Evolutionary conservation across 495 filamentous ascomycete species (phyloP).

Genomic region (Pseudomonodictys pantanalensis): DNA sequence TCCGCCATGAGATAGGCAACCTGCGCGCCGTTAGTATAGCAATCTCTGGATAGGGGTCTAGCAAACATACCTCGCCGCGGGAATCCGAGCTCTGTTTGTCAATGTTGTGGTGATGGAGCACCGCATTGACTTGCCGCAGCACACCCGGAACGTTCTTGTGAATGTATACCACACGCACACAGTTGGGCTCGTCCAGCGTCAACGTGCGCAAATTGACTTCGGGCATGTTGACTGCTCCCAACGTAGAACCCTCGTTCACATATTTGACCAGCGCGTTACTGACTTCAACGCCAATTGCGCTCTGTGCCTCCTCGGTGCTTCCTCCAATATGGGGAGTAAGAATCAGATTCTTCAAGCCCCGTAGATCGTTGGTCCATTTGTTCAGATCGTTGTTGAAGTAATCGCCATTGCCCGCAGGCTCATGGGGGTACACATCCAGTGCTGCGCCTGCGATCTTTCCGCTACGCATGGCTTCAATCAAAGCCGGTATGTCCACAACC

Average conservation of each 20-base stretch:
- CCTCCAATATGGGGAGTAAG: conserved; percentile 96
- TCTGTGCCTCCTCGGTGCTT: conserved; percentile 96
- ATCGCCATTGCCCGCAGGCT: conserved; percentile 89
- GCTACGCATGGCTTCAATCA: conserved; percentile 81
- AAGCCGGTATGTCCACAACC: conserved; percentile 89
- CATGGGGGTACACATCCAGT: conserved; percentile 91
- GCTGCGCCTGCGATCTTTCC: conserved; percentile 93
- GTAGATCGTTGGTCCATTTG: conserved; percentile 80
- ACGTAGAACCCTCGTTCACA: conserved; percentile 86
- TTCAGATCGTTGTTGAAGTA: conserved; percentile 90
- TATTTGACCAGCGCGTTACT: conserved; percentile 81
- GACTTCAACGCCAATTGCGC: conserved; percentile 94
- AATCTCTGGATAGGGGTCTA: conserved; percentile 28
- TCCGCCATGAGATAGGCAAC: conserved; percentile 98
- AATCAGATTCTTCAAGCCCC: conserved; percentile 85
- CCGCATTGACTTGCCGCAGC: conserved; percentile 86
- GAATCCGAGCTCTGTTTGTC: conserved; percentile 98
- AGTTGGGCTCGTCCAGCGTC: conserved; percentile 81
- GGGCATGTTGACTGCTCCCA: conserved; percentile 92
- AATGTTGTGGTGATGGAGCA: conserved; percentile 92
- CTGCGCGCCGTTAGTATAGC: conserved; percentile 29
- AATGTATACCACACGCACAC: conserved; percentile 91
- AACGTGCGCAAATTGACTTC: conserved; percentile 85
- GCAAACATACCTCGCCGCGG: conserved; percentile 61
- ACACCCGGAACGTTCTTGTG: conserved; percentile 96